Conservation (phyloP, 2,329 filamentous ascomycete genomes). For the Didymella sp. region DNA sequence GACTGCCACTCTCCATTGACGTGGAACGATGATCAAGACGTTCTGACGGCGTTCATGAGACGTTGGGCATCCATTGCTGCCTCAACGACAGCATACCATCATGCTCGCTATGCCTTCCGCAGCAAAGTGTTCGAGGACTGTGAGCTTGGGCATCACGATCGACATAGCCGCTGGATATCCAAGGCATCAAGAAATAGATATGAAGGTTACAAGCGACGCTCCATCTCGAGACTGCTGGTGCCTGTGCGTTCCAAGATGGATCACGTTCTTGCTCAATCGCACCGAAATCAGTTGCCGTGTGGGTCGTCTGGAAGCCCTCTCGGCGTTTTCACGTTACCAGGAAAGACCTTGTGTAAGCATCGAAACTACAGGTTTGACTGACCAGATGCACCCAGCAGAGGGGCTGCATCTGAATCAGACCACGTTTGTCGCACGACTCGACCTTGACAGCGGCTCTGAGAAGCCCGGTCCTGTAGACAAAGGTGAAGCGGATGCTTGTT, state of each 20-base stretch:
- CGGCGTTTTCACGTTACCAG: neutral
- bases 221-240: slow-evolving; percentile 3
- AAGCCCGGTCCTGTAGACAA: slow-evolving; percentile 8
- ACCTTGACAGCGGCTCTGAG: slow-evolving; percentile 16
- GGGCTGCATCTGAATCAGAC: slow-evolving; percentile 8
- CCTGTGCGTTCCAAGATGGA: slow-evolving; percentile 2
- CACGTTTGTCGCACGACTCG: slow-evolving; percentile 15
- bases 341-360: slow-evolving; percentile 17
- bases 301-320: slow-evolving; percentile 10
- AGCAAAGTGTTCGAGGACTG: neutral
- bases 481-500: slow-evolving; percentile 18
- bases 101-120: neutral
- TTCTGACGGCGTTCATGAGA: neutral
- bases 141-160: slow-evolving; percentile 6
- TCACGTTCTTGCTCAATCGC: slow-evolving; percentile 1
- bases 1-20: neutral
- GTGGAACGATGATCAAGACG: neutral
- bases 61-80: slow-evolving; percentile 15
- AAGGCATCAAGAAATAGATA: neutral
- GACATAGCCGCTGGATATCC: neutral
- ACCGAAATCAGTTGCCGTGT: neutral
- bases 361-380: slow-evolving; percentile 21
- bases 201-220: neutral
- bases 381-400: slow-evolving; percentile 15
- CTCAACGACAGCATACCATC: neutral